Evolutionary conservation across 2,329 filamentous ascomycete genomes (phyloP).

Genomic region (Chaetomiaceae sp.): DNA sequence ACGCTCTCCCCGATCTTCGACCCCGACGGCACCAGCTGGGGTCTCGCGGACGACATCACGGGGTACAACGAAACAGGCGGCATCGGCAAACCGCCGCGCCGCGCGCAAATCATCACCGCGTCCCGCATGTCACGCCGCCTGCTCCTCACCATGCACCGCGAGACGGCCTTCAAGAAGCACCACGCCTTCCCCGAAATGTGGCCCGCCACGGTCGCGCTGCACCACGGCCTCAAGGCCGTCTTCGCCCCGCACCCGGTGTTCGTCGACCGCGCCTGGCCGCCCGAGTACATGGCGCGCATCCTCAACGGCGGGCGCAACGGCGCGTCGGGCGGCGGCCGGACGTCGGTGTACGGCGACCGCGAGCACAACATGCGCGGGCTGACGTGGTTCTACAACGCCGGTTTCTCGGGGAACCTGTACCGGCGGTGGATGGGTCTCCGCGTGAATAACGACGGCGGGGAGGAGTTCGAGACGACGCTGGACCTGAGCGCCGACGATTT

Average conservation of each 20-base stretch:
- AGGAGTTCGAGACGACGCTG: conserved; percentile 64
- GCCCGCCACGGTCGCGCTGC: conserved; percentile 80
- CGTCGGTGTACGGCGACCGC: conserved; percentile 72
- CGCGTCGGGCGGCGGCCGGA: conserved; percentile 66
- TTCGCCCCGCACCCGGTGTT: conserved; percentile 87
- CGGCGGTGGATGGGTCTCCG: conserved; percentile 79
- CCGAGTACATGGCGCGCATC: conserved; percentile 67
- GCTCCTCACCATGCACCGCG: conserved; percentile 81
- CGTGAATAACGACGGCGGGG: conserved; percentile 73
- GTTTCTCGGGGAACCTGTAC: conserved; percentile 78
- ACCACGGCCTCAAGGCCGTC: conserved; percentile 90
- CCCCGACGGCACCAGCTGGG: conserved; percentile 81
- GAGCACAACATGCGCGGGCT: conserved; percentile 86
- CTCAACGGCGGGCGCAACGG: conserved; percentile 78
- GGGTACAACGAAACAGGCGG: conserved; percentile 66
- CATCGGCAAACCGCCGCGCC: conserved; percentile 61
- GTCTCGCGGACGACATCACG: conserved; percentile 76
- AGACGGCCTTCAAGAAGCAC: conserved; percentile 79
- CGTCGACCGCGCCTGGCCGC: conserved; percentile 82
- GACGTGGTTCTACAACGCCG: conserved; percentile 88
- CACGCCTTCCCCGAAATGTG: conserved; percentile 97
- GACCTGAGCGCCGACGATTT: conserved; percentile 49
- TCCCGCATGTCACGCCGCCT: conserved; percentile 77
- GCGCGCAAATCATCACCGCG: conserved; percentile 84
- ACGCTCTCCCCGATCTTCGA: conserved; percentile 91